Base-by-base conservation (phyloP, 495 filamentous ascomycete species). In the Monascus purpureus region DNA sequence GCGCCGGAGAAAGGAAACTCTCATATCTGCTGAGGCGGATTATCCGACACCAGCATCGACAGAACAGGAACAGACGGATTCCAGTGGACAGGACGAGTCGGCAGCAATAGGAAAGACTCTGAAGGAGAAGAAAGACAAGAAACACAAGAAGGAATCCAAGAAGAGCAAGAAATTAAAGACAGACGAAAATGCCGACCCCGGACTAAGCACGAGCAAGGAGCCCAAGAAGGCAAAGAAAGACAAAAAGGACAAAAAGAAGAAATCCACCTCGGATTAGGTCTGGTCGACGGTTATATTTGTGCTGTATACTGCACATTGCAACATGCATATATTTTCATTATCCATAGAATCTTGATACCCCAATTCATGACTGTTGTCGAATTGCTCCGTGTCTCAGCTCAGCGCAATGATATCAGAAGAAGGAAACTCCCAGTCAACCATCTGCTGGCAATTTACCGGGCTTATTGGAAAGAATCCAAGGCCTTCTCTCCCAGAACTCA, bases 401-500 rank as follows among this genome's bases (percentile, higher is more conserved):
- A 17, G 27, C 17, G 14, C 24, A n/a, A n/a, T n/a, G n/a, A n/a
- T n/a, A n/a, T 33, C 23, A 25, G 19, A 39, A 22, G 25, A 26
- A 36, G 41, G n/a, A n/a, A n/a, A n/a, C n/a, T n/a, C n/a, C n/a
- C n/a, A n/a, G n/a, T n/a, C n/a, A n/a, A n/a, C n/a, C n/a, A n/a
- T n/a, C n/a, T n/a, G n/a, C 17, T 3, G 74, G 73, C 32, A 78
- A 54, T 46, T 72, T 79, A 8, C 77, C 75, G 14, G 79, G 72
- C 44, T 75, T 80, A 33, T 77, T 75, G 11, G 73, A 80, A 33
- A 95, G 52, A 36, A 97, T 70, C 82, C 87, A 94, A 6, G 86
- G 84, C 44, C 81, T 64, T 42, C 65, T 63, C 37, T 80, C 68
- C 90, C 88, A 97, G 53, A 97, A 96, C 5, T 80, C 79, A 58